Base-by-base conservation (phyloP, 2,329 filamentous ascomycete species). In the Coleophoma crateriformis region DNA sequence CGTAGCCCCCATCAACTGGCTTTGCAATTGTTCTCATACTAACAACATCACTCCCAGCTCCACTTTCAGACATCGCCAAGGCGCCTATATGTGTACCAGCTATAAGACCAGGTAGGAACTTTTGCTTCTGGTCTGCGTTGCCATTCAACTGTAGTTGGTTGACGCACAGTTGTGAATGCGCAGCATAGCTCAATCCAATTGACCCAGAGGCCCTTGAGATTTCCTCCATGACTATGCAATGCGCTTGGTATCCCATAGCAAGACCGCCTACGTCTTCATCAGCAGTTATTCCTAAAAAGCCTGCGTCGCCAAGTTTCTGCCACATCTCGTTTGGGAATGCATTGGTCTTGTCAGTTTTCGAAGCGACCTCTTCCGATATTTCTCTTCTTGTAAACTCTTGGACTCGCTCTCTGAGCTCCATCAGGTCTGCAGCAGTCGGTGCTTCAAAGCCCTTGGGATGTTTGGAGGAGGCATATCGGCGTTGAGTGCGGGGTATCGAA, bases 111-210 rank as follows among this genome's bases (percentile, higher is more conserved):
- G 92, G 90, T 2, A 99, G 78, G 67, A 86, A 91, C 57, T 82
- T 82, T 51, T 75, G 70, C 71, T 96, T 96, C 70, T 97, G 94
- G 54, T 82, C 84, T 0, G 76, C 64, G 3, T 77, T 84, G 41
- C 89, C 94, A 66, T 99, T 96, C 60, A 99, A 77, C 71, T 91
- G 90, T 45, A 99, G 74, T 71, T 99, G 94, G 69, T 99, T 99
- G 52, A 97, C 87, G 71, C 94, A 97, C 46, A 99, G 78, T 69
- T 99, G 94, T 32, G 88, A 94, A 71, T 99, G 94, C 7, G 94
- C 94, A 2, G 92, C 92, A 67, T 97, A 99, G 59, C 89, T 95
- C 43, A 99, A 79, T 0, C 83, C 92, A 61, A 95, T 90, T 54
- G 84, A 88, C 13, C 73, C 91, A 47, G 87, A 92, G 3, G 92